These are phyloP conservation scores for Solanum chmielewskii DNA, from an alignment of 257 asterid species.

Conservation along the genomic window DNA sequence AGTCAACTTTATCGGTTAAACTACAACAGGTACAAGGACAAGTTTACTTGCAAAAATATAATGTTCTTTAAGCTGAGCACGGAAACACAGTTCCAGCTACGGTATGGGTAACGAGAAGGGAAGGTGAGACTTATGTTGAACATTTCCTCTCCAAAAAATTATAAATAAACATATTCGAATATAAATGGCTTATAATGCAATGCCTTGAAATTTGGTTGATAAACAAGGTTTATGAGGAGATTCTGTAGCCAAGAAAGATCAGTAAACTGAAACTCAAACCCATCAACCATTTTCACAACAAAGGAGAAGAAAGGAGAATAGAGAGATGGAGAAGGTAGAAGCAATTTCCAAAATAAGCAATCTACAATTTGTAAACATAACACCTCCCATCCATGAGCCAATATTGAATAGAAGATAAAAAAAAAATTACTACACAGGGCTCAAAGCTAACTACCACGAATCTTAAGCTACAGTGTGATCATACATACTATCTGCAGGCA, in stretches of 20 bases:
- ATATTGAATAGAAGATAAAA: neutral
- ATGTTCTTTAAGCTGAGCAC: neutral
- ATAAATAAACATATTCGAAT: neutral
- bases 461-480: neutral
- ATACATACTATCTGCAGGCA: neutral
- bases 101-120: neutral
- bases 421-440: neutral
- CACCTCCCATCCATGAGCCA: neutral
- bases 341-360: neutral
- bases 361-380: neutral
- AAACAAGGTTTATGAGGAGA: neutral
- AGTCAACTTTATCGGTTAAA: neutral
- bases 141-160: neutral
- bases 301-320: neutral
- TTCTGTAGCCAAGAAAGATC: neutral
- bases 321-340: neutral
- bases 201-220: neutral
- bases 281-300: neutral
- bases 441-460: neutral
- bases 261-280: neutral
- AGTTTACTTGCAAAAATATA: neutral
- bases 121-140: neutral
- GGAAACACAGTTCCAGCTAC: neutral
- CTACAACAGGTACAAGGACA: neutral
- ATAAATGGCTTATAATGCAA: neutral